A percentile compares a stretch with the other conserved stretches of the same genome.
Evolutionary conservation across 768 basidiomycete genomes (phyloP).

Genomic region (Xerocomellus dryophilus): DNA sequence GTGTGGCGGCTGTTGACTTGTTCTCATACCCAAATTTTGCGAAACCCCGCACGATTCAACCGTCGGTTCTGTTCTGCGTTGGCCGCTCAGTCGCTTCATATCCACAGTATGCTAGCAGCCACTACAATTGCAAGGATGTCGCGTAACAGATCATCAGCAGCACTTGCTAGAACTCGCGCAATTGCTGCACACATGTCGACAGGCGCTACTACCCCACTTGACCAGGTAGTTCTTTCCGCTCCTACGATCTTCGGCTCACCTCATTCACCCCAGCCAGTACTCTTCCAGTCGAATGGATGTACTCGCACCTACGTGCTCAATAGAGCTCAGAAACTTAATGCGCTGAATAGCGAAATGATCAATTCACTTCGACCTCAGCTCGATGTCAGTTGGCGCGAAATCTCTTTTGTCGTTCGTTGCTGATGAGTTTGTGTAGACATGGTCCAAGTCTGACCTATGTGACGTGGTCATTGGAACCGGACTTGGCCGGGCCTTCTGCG

Average conservation of each 20-base stretch:
- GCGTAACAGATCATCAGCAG: constrained; percentile 25
- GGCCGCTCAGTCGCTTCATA: not conserved
- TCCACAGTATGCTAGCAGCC: constrained; percentile 28
- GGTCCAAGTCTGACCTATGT: constrained; percentile 68
- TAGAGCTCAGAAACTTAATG: constrained; percentile 76
- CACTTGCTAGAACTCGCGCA: constrained; percentile 30
- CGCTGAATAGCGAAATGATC: constrained; percentile 79
- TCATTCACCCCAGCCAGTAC: constrained; percentile 44
- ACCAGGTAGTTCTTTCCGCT: constrained; percentile 21
- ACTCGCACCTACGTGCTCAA: constrained; percentile 76
- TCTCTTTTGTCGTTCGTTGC: constrained; percentile 1
- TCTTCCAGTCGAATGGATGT: constrained; percentile 64
- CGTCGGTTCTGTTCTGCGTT: not conserved
- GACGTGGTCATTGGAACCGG: constrained; percentile 73
- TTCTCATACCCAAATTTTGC: constrained; percentile 12
- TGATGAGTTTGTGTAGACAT: constrained; percentile 50
- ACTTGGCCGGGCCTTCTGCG: constrained; percentile 78
- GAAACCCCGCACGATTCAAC: not conserved
- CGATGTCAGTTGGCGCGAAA: constrained; percentile 48
- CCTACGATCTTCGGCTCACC: not conserved
- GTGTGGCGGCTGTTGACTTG: constrained; percentile 5
- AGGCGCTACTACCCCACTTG: constrained; percentile 9
- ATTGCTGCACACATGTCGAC: constrained; percentile 38
- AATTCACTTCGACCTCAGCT: constrained; percentile 65
- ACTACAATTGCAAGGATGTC: constrained; percentile 29